Evolutionary conservation across 2,329 filamentous ascomycete genomes (phyloP), one percentile per base, ranked within the genome.

Genomic region (Akanthomyces dipterigenus): DNA sequence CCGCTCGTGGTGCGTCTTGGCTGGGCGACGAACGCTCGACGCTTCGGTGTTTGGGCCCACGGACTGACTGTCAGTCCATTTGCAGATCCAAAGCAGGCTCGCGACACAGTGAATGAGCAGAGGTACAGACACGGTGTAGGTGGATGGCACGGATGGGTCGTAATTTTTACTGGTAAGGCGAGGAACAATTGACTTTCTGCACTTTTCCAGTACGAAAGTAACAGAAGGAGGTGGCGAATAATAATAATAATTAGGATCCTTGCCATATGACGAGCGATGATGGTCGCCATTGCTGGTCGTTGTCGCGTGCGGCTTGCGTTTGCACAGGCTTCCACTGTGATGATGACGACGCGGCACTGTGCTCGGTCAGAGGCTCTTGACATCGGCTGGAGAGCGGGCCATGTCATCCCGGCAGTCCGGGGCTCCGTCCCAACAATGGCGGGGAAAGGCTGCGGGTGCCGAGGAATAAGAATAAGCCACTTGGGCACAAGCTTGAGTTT

Each of bases 1-100:
- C 56, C 36, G 45, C 59, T 48, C 60, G 62, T 1, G 16, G 36
- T 40, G 26, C 58, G 50, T 45, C 46, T 64, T 16, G 50, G 51
- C 50, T 53, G 50, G 50, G 34, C 49, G 31, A 49, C 46, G 9
- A 22, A 51, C 16, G 49, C 9, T 22, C n/a, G 14, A 38, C 36
- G 3, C 43, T 50, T 34, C 20, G 14, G 18, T 24, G 11, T 12
- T 45, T 26, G 18, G 48, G 48, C 28, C 48, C 48, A 20, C 11
- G 48, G 20, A 16, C 20, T 18, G 18, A 18, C 42, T 18, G 18
- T 6, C 42, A 16, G 38, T 46, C 38, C 26, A 54, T 54, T 31
- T 34, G 40, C 54, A 55, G 54, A 46, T 55, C 54, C 16, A 48
- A n/a, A n/a, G n/a, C n/a, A n/a, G 24, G 22, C 42, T 24, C 9